phyloP scores from a whole-genome alignment of 768 basidiomycete species.

The Phlebiopsis flavidoalba region DNA sequence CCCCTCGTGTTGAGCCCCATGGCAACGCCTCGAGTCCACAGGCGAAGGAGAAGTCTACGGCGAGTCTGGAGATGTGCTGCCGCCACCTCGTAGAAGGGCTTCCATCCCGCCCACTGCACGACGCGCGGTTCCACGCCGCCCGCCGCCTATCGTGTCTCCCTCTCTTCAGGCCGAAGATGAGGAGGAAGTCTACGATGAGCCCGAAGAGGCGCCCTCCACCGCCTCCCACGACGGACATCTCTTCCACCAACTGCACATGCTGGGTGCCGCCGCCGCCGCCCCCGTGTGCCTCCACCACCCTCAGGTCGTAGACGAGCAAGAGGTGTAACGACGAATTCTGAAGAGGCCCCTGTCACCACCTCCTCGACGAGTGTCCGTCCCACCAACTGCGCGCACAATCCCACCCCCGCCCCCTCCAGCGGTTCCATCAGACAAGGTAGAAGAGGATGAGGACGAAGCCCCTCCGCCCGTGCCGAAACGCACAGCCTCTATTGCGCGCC shows the following conservation, averaged over 20 bases:
- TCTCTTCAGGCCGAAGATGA: background rate
- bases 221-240: background rate
- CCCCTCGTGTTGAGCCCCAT: background rate
- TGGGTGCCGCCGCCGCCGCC: background rate
- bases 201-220: background rate
- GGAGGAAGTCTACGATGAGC: background rate
- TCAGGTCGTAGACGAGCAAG: background rate
- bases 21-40: too few relatives aligned
- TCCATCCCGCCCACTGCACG: too few relatives aligned
- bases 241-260: background rate
- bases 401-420: too few relatives aligned
- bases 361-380: background rate
- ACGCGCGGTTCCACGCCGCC: too few relatives aligned
- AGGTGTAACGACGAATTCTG: background rate
- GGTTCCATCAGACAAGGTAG: too few relatives aligned
- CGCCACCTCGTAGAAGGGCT: too few relatives aligned
- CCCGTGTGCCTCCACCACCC: too few relatives aligned
- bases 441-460: too few relatives aligned
- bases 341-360: background rate
- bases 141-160: background rate
- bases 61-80: too few relatives aligned
- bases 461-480: too few relatives aligned
- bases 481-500: background rate
- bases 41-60: too few relatives aligned
- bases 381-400: background rate